Conservation (phyloP, 2,329 filamentous ascomycete species). For the Fusarium globosum region DNA sequence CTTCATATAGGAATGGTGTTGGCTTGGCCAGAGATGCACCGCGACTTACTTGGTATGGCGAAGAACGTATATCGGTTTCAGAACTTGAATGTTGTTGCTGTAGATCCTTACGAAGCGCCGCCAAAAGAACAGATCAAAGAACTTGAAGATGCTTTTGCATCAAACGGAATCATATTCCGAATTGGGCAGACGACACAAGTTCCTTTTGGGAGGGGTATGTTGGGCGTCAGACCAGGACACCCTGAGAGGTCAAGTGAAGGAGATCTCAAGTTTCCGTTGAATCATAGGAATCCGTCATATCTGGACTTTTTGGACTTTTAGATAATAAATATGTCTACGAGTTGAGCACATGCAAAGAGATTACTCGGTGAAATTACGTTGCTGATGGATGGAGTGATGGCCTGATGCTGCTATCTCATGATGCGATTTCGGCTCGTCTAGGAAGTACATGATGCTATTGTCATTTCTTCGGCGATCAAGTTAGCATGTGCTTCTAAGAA, state of each 20-base stretch:
- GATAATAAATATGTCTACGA: not conserved
- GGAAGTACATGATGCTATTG: not conserved
- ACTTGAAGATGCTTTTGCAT: slow-evolving; percentile 29
- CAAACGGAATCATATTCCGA: slow-evolving; percentile 33
- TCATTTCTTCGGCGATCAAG: not conserved
- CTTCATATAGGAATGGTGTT: slow-evolving; percentile 44
- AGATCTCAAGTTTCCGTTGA: slow-evolving; percentile 38
- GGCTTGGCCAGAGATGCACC: slow-evolving; percentile 43
- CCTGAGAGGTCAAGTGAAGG: slow-evolving; percentile 20
- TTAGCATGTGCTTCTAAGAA: not conserved
- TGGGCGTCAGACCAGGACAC: slow-evolving; percentile 42
- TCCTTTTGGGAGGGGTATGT: slow-evolving; percentile 43
- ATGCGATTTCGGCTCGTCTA: not conserved
- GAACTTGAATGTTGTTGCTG: slow-evolving; percentile 37
- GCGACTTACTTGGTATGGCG: slow-evolving; percentile 39
- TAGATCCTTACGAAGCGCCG: slow-evolving; percentile 41
- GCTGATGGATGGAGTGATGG: not conserved
- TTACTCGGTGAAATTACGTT: not conserved
- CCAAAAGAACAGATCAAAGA: slow-evolving; percentile 35
- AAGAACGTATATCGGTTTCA: slow-evolving; percentile 40
- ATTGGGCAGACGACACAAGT: slow-evolving; percentile 41
- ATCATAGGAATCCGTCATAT: slow-evolving; percentile 24
- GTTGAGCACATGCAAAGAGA: not conserved
- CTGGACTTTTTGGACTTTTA: slow-evolving; percentile 28
- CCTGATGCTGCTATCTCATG: not conserved